Evolutionary conservation across 768 basidiomycete genomes (phyloP), one percentile per base, ranked within the genome.

Genomic region (Chalciporus chontae): DNA sequence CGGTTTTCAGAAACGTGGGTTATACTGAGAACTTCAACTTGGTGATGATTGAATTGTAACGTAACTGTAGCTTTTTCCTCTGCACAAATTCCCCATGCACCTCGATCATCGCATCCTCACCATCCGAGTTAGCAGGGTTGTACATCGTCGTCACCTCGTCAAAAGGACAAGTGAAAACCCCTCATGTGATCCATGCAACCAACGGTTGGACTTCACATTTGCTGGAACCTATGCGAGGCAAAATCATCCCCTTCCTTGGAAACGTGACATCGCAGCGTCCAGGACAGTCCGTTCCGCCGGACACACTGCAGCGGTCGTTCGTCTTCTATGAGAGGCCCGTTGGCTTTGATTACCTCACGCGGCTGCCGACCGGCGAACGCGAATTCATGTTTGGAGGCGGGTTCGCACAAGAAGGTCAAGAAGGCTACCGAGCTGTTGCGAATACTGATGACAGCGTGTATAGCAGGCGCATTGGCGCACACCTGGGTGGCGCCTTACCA

Each of bases 151-250:
- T 61, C 17, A 92, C 34, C 6, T n/a, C 90, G 1, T 72, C 83
- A 0, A 73, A 76, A 43, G 90, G 91, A 0, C 60, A 56, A 5
- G 73, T 90, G 21, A 66, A 57, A 14, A 71, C 87, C 0, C 68
- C 66, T 3, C 86, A 89, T 63, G 74, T 94, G 38, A 71, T 94
- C 10, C 90, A 92, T 62, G 87, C 89, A 3, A 92, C 90, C 3
- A 95, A 95, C 63, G 90, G 78, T 17, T 93, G 90, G 82, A 71
- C 74, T 3, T 80, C 87, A 1, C 83, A 88, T 54, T 77, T 94
- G 39, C 70, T 94, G 47, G 71, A 75, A 11, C 76, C 77, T 0
- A 71, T 88, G 70, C 77, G 81, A 17, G 71, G 71, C 44, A 86
- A 80, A 61, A 78, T 88, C 51, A 61, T 86, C 15, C 85, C 87